Base-by-base conservation (phyloP, 2,329 filamentous ascomycete genomes). In the Xylariaceae sp. region DNA sequence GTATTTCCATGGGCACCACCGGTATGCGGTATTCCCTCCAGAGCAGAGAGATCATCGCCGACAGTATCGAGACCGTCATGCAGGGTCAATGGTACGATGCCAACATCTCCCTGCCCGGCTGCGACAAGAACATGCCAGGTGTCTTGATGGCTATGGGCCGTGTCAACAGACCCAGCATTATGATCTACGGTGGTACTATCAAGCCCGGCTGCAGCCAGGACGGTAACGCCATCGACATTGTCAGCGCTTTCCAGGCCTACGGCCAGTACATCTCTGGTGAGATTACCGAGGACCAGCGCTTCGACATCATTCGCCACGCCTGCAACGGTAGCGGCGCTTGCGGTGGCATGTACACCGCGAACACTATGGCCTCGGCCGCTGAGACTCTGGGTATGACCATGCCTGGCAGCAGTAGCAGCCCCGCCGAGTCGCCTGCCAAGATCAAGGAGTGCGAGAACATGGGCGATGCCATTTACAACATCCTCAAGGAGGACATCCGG, bases 91-190 rank as follows among this genome's bases (percentile, higher is more conserved):
- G 92, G 92, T 97, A 99, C 73, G 94, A 99, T 75, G 93, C 87
- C 67, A 97, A 97, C 76, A 89, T 99, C 73, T 96, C 91, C 56
- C 89, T 99, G 69, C 94, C 94, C 11, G 94, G 94, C 53, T 99
- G 94, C 77, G 94, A 99, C 83, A 99, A 99, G 86, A 99, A 99
- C 79, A 97, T 99, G 94, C 92, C 92, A 1, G 90, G 90, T 75
- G 90, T 94, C 10, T 78, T 92, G 69, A 94, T 94, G 71, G 94
- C 92, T 58, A 97, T 97, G 90, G 93, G 92, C 44, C 85, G 94
- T 67, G 86, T 97, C 66, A 97, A 99, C 80, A 82, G 94, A 51
- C 94, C 94, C 35, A 92, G 90, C 68, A 81, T 99, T 72, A 99
- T 99, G 94, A 90, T 99, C 35, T 99, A 99, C 72, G 94, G 94